These are phyloP conservation scores for Cucumis cinereus DNA, from an alignment of 306 rosid genomes.

Conservation along the genomic window DNA sequence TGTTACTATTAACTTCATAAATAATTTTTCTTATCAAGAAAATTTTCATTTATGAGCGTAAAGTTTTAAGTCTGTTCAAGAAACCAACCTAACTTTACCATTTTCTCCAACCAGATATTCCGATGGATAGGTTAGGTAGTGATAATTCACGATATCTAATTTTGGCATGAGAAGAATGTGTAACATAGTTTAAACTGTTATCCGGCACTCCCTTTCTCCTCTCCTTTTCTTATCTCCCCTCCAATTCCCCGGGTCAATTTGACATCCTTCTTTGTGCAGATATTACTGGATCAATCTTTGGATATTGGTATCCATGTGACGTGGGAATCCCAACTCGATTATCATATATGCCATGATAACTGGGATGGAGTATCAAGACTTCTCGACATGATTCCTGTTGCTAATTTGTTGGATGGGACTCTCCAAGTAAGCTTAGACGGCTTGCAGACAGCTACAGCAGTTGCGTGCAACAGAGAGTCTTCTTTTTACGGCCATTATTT, in stretches of 20 bases:
- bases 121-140: not conserved
- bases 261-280: slow-evolving; percentile 30
- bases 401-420: slow-evolving; percentile 46
- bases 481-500: slow-evolving; percentile 44
- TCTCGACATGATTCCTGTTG: slow-evolving; percentile 52
- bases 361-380: slow-evolving; percentile 68
- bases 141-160: not conserved
- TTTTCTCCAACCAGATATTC: not conserved
- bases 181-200: not conserved
- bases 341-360: slow-evolving; percentile 49
- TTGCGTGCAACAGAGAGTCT: slow-evolving; percentile 40
- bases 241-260: not conserved
- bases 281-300: slow-evolving; percentile 57
- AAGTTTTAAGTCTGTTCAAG: not conserved
- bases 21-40: too few species aligned
- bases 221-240: too few species aligned
- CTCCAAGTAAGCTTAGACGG: slow-evolving; percentile 82
- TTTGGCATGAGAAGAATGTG: not conserved
- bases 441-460: slow-evolving; percentile 36
- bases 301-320: slow-evolving; percentile 38
- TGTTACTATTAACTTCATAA: not conserved
- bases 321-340: slow-evolving; percentile 95
- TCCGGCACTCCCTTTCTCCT: not conserved
- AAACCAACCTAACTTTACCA: not conserved
- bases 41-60: not conserved